Base-by-base conservation (phyloP, 1,139 yeast species). In the Nakaseomyces nivariensis region DNA sequence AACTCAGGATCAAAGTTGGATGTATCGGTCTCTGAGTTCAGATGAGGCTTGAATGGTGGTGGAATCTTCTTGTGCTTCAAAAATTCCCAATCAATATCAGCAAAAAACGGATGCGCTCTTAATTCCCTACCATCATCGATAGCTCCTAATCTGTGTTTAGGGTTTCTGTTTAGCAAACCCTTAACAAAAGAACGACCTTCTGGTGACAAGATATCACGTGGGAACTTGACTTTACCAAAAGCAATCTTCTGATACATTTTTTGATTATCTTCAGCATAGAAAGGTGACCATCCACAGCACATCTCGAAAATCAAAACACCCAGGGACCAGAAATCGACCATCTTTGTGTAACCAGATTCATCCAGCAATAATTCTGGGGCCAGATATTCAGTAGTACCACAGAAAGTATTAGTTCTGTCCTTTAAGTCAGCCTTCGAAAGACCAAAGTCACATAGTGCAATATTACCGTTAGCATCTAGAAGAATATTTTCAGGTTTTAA, bases 271-370 rank as follows among this genome's bases (percentile, higher is more conserved):
- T 90, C 97, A 42, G 97, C 97, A 64, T 88, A 90, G 67, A 92
- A 92, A 49, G 98, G 98, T n/a, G 96, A 85, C 97, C 97, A 92
- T 42, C 98, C 98, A 71, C 97, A 92, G 68, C 97, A 83, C 92
- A 85, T 84, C 68, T 85, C 94, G 66, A 85, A 85, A 44, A 85
- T 83, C 52, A 85, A 72, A 7, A 85, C 92, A 54, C 94, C 94
- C 52, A 85, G 70, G 1, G 90, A 82, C 94, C 94, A 85, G 59
- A 84, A 85, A 67, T 85, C 94, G 60, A 85, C 92, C 92, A 84
- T 84, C 63, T 84, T 83, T 36, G 92, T 84, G 67, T 85, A 85
- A 33, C 94, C 94, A 37, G 83, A 73, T 67, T 92, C 97, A 67
- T 85, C 92, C 48, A 85, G 70, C 54, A 85, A 71, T 13, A 85